These are phyloP conservation scores for Escovopsis sp. DNA, from an alignment of 2,329 filamentous ascomycete genomes.

Conservation along the genomic window DNA sequence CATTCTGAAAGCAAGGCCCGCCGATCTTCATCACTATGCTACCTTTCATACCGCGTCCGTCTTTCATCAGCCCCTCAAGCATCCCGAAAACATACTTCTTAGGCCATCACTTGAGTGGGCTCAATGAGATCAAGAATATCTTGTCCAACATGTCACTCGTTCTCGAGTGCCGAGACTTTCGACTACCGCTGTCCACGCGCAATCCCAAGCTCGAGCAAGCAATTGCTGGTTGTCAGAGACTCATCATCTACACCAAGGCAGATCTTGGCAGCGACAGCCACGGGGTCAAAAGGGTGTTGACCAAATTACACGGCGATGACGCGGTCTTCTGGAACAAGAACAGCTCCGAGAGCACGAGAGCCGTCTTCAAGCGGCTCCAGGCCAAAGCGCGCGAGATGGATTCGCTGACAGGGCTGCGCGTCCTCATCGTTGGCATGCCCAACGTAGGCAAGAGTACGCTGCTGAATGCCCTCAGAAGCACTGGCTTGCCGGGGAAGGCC, in stretches of 20 bases:
- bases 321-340: slow-evolving; percentile 31
- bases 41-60: slow-evolving; percentile 56
- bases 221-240: slow-evolving; percentile 55
- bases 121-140: slow-evolving; percentile 68
- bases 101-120: slow-evolving; percentile 75
- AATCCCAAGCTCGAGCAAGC: slow-evolving; percentile 80
- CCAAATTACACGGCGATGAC: slow-evolving; percentile 19
- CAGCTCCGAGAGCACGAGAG: slow-evolving; percentile 17
- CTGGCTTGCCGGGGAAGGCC: slow-evolving; percentile 36
- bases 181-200: slow-evolving; percentile 74
- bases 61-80: slow-evolving; percentile 56
- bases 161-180: slow-evolving; percentile 88
- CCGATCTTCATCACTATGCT: slow-evolving; percentile 6
- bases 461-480: slow-evolving; percentile 68
- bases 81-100: slow-evolving; percentile 87
- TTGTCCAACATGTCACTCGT: slow-evolving; percentile 74
- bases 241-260: slow-evolving; percentile 84
- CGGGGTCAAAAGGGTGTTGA: slow-evolving; percentile 14
- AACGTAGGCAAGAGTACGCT: slow-evolving; percentile 94
- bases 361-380: slow-evolving; percentile 25
- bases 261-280: slow-evolving; percentile 46
- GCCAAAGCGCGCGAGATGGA: slow-evolving; percentile 21
- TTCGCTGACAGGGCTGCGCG: slow-evolving; percentile 65
- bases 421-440: slow-evolving; percentile 91
- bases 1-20: background rate